Evolutionary conservation across 2,329 filamentous ascomycete genomes (phyloP), one percentile per base, ranked within the genome.

Genomic region (Scleromitrula shiraiana): DNA sequence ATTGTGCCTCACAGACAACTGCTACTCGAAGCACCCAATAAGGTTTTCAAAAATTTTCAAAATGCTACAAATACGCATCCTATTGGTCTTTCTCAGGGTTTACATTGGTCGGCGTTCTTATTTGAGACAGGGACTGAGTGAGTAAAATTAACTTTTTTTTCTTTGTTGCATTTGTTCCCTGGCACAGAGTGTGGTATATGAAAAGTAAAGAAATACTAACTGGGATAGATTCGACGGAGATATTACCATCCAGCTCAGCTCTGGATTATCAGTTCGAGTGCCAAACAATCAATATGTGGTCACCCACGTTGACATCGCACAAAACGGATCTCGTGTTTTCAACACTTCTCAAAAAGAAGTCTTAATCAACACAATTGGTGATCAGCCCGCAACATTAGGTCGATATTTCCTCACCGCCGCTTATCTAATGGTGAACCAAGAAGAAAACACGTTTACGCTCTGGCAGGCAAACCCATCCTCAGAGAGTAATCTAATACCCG

Each of bases 181-280:
- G n/a, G n/a, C n/a, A n/a, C n/a, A n/a, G n/a, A n/a, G n/a, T n/a
- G n/a, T n/a, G n/a, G n/a, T n/a, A n/a, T n/a, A n/a, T n/a, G n/a
- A n/a, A n/a, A n/a, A n/a, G n/a, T n/a, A n/a, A n/a, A n/a, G n/a
- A n/a, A n/a, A n/a, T n/a, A n/a, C n/a, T 12, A 14, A n/a, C 1
- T 8, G 1, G 17, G 5, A 3, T 12, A 44, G 41, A 8, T 44
- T 36, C 14, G 4, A 8, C 19, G 46, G 46, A 12, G 46, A 49
- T n/a, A 38, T 49, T 7, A 44, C 38, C 3, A 37, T 49, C n/a
- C 4, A 27, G 8, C 7, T 43, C 2, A 30, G 44, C 14, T 49
- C 46, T 9, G 46, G 46, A 12, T 35, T 43, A 8, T 43, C 46
- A n/a, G 40, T 40, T 22, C 38, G 46, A 6, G 44, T 49, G n/a